Conservation (phyloP, 768 basidiomycete genomes). For the Collybia sp. region DNA sequence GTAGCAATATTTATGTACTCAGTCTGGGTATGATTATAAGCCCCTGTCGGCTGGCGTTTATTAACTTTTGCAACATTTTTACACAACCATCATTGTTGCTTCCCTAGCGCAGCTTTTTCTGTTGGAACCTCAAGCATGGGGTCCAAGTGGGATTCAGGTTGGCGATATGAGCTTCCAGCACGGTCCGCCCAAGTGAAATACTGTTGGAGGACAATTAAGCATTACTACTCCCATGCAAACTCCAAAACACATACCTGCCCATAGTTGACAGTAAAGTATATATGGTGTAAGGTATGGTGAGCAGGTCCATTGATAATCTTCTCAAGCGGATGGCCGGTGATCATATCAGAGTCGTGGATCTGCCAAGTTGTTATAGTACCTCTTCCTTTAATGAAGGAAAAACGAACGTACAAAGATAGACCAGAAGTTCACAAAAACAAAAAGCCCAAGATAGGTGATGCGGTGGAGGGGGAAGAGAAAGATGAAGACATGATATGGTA, state of each 20-base stretch:
- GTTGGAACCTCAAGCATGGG: slow-evolving; percentile 69
- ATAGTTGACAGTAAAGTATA: slow-evolving; percentile 97
- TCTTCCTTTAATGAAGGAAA: neutral
- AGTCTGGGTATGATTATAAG: too few species aligned
- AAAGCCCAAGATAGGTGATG: slow-evolving; percentile 75
- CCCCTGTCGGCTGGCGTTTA: too few species aligned
- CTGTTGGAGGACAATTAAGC: slow-evolving; percentile 33
- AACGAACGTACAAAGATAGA: slow-evolving; percentile 72
- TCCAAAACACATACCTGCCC: slow-evolving; percentile 58
- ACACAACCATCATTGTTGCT: neutral
- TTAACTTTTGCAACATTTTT: neutral
- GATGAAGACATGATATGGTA: slow-evolving; percentile 93
- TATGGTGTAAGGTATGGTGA: slow-evolving; percentile 94
- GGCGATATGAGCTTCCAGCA: slow-evolving; percentile 79
- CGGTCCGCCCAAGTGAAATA: slow-evolving; percentile 98
- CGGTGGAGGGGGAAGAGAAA: slow-evolving; percentile 91
- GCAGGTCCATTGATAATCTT: slow-evolving; percentile 95
- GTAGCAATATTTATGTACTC: too few species aligned
- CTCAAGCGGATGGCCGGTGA: slow-evolving; percentile 86
- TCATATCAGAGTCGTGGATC: slow-evolving; percentile 99
- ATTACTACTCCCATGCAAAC: neutral
- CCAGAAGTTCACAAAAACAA: slow-evolving; percentile 94
- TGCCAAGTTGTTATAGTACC: slow-evolving; percentile 20
- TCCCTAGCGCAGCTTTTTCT: too few species aligned
- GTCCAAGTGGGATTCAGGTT: slow-evolving; percentile 80